phyloP scores from a whole-genome alignment of 305 asterid species.

The Withania somnifera region DNA sequence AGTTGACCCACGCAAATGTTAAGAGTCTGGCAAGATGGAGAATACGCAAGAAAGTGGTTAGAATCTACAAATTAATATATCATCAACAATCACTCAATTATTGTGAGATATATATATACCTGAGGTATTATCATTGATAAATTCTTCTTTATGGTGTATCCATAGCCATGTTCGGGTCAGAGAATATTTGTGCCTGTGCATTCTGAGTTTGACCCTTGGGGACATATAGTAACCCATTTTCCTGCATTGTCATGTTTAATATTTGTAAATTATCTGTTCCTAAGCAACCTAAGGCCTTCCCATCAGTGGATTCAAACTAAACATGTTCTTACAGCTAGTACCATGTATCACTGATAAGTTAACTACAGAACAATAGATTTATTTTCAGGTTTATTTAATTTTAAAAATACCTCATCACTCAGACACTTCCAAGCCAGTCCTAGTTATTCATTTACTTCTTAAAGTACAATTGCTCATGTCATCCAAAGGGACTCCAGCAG shows the following conservation, averaged over 20 bases:
- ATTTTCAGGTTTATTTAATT: neutral
- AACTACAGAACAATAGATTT: neutral
- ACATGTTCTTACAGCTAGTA: neutral
- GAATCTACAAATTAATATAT: neutral
- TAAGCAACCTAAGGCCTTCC: neutral
- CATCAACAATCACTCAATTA: neutral
- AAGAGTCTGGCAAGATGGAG: slow-evolving; percentile 46
- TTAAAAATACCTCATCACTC: too few species aligned
- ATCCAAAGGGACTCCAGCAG: too few species aligned
- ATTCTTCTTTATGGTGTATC: slow-evolving; percentile 98
- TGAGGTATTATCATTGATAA: slow-evolving; percentile 98
- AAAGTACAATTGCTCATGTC: neutral
- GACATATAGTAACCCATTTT: slow-evolving; percentile 66
- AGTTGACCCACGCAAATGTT: slow-evolving; percentile 94
- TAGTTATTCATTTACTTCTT: neutral
- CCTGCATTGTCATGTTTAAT: slow-evolving; percentile 31
- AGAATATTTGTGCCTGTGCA: slow-evolving; percentile 97
- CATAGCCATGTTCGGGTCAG: slow-evolving; percentile 99
- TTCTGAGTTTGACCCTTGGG: slow-evolving; percentile 88
- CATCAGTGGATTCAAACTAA: neutral
- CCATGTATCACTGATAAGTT: neutral
- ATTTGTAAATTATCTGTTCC: neutral
- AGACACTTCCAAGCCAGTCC: too few species aligned
- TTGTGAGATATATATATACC: slow-evolving; percentile 31
- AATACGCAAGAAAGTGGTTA: slow-evolving; percentile 5